Evolutionary conservation across 129 eudicot species (phyloP).

Genomic region (Silybum marianum): DNA sequence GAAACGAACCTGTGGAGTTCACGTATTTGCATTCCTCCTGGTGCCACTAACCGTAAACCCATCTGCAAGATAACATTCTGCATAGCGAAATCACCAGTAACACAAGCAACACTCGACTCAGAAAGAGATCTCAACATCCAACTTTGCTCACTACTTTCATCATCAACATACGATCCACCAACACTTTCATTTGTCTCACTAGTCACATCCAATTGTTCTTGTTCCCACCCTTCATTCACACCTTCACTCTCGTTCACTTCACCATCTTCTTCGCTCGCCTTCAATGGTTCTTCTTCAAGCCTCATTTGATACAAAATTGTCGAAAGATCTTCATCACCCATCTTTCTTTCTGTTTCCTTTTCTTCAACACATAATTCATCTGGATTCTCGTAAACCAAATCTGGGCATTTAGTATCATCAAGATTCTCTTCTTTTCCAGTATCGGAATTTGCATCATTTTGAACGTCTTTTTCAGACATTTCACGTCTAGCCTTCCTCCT

Average conservation of each 20-base stretch:
- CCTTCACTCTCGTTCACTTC: too few relatives aligned
- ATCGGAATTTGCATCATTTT: slow-evolving; percentile 31
- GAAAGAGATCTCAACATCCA: slow-evolving; percentile 93
- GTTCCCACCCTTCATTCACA: slow-evolving; percentile 29
- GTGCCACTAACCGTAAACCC: slow-evolving; percentile 92
- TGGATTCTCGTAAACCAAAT: slow-evolving; percentile 30
- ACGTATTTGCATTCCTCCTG: slow-evolving; percentile 98
- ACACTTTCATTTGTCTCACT: slow-evolving; percentile 59
- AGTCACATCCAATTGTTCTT: slow-evolving; percentile 31
- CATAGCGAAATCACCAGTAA: slow-evolving; percentile 92
- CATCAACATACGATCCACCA: slow-evolving; percentile 55
- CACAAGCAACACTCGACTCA: slow-evolving; percentile 93
- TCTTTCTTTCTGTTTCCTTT: slow-evolving; percentile 19
- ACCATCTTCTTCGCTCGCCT: slow-evolving; percentile 25
- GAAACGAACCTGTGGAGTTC: slow-evolving; percentile 81
- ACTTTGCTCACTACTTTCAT: slow-evolving; percentile 89
- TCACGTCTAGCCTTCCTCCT: slow-evolving; percentile 93
- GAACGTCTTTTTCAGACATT: slow-evolving; percentile 53
- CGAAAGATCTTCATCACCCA: slow-evolving; percentile 59
- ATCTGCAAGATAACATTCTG: slow-evolving; percentile 94
- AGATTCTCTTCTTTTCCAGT: slow-evolving; percentile 31
- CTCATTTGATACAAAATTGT: slow-evolving; percentile 62
- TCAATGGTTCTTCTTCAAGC: slow-evolving; percentile 55
- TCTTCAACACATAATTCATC: slow-evolving; percentile 39
- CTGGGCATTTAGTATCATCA: slow-evolving; percentile 46